A percentile compares a stretch with the other conserved stretches of the same genome.
phyloP scores from a whole-genome alignment of 1,284 basidiomycete species.

The Marasmius tenuissimus region DNA sequence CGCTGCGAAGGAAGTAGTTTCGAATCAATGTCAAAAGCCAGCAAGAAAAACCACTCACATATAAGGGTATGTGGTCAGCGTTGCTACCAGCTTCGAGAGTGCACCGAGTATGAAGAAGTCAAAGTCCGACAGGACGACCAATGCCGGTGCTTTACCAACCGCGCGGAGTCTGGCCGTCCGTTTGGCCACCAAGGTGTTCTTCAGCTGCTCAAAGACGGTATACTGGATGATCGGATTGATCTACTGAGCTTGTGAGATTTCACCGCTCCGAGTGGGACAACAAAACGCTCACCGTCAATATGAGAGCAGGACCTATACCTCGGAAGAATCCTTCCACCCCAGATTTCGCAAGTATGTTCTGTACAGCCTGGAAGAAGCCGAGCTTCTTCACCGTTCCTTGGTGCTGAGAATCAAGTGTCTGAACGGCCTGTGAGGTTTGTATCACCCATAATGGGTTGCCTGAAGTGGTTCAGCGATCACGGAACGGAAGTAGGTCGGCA shows the following conservation, averaged over 20 bases:
- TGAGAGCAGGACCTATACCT: slow-evolving; percentile 93
- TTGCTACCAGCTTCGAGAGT: slow-evolving; percentile 84
- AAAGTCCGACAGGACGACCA: slow-evolving; percentile 67
- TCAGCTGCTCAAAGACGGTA: slow-evolving; percentile 83
- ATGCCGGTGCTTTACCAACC: slow-evolving; percentile 43
- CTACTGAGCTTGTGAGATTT: slow-evolving; percentile 39
- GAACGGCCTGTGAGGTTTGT: slow-evolving; percentile 90
- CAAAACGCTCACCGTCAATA: slow-evolving; percentile 41
- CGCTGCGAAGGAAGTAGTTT: slow-evolving; percentile 40
- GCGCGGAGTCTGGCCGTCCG: slow-evolving; percentile 56
- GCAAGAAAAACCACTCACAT: slow-evolving; percentile 47
- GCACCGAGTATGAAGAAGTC: slow-evolving; percentile 92
- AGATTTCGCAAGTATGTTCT: slow-evolving; percentile 75
- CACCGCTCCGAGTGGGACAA: background rate
- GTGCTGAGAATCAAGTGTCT: slow-evolving; percentile 42
- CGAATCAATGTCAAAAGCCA: background rate
- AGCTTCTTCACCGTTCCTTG: slow-evolving; percentile 49
- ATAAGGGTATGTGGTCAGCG: slow-evolving; percentile 75
- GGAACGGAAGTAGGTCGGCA: background rate
- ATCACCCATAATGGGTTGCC: slow-evolving; percentile 93
- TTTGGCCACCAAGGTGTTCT: slow-evolving; percentile 69
- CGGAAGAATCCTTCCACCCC: slow-evolving; percentile 87
- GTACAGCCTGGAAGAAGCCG: slow-evolving; percentile 68
- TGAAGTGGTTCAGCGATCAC: background rate
- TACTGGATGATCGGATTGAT: slow-evolving; percentile 95